phyloP scores from a whole-genome alignment of 495 filamentous ascomycete species.

The Hypoxylon subgilvum region DNA sequence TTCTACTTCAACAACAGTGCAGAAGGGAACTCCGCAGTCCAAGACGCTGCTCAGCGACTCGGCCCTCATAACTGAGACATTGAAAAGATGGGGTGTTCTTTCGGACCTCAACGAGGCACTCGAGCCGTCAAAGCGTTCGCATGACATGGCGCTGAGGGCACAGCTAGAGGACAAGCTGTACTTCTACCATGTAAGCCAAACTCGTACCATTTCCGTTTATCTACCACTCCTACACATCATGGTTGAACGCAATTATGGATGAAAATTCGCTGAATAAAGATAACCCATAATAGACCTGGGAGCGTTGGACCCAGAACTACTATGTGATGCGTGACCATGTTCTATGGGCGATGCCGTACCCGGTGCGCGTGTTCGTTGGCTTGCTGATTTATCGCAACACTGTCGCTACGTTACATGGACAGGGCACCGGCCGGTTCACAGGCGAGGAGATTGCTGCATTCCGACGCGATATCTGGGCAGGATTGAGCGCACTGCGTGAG shows the following conservation, averaged over 20 bases:
- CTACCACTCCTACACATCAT: neutral
- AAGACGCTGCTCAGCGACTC: slow-evolving; percentile 52
- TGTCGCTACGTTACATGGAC: slow-evolving; percentile 54
- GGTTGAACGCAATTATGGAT: neutral
- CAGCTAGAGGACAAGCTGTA: slow-evolving; percentile 67
- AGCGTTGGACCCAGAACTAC: slow-evolving; percentile 67
- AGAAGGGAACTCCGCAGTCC: neutral
- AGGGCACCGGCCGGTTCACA: slow-evolving; percentile 60
- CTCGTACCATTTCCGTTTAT: neutral
- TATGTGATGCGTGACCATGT: slow-evolving; percentile 63
- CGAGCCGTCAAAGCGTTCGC: slow-evolving; percentile 43
- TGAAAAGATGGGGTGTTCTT: slow-evolving; percentile 51
- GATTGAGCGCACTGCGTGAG: slow-evolving; percentile 48
- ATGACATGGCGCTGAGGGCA: slow-evolving; percentile 59
- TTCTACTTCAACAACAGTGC: slow-evolving; percentile 8
- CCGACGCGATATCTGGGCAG: slow-evolving; percentile 60
- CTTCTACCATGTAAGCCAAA: slow-evolving; percentile 46
- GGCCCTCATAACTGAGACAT: slow-evolving; percentile 55
- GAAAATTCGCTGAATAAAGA: neutral
- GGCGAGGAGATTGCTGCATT: slow-evolving; percentile 55
- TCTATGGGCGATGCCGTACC: slow-evolving; percentile 56
- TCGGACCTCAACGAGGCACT: slow-evolving; percentile 56
- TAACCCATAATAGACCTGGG: slow-evolving; percentile 42
- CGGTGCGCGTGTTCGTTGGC: slow-evolving; percentile 60
- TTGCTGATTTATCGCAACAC: slow-evolving; percentile 54